Evolutionary conservation across 768 basidiomycete genomes (phyloP).

Genomic region (Lentinula sp.): DNA sequence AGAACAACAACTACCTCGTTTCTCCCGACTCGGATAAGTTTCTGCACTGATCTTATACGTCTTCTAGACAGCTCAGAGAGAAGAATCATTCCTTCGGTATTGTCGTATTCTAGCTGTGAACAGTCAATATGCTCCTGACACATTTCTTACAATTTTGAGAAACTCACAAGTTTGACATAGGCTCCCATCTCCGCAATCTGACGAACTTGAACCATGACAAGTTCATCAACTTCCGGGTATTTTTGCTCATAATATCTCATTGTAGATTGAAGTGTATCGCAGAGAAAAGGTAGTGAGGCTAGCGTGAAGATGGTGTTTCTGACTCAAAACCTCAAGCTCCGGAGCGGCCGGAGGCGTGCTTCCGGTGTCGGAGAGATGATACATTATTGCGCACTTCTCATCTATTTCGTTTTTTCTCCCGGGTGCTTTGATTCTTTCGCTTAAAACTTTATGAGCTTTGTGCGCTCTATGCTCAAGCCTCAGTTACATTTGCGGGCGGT

Average conservation of each 20-base stretch:
- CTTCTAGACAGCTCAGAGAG: conserved; percentile 96
- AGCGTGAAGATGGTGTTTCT: background rate
- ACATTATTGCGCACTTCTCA: too few relatives aligned
- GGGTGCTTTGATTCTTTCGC: too few relatives aligned
- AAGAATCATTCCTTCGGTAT: conserved; percentile 98
- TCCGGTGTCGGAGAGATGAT: background rate
- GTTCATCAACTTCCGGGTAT: conserved; percentile 95
- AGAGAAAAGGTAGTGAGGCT: background rate
- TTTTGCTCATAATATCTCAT: conserved; percentile 94
- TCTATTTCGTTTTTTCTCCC: too few relatives aligned
- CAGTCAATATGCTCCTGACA: background rate
- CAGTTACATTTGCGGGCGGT: too few relatives aligned
- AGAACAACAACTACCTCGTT: conserved; percentile 99
- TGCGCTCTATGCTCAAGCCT: too few relatives aligned
- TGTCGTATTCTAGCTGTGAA: conserved; percentile 91
- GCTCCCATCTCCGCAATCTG: conserved; percentile 99
- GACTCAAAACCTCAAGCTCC: too few relatives aligned
- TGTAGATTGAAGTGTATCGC: background rate
- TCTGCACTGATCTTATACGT: conserved; percentile 96
- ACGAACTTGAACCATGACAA: conserved; percentile 99
- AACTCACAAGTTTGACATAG: conserved; percentile 90
- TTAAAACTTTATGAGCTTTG: too few relatives aligned
- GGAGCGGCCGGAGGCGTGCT: too few relatives aligned
- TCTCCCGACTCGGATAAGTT: conserved; percentile 93
- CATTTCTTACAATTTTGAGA: background rate